Evolutionary conservation across 1,139 yeast species (phyloP), one percentile per base, ranked within the genome.

Genomic region (Arxiozyma slooffiae): DNA sequence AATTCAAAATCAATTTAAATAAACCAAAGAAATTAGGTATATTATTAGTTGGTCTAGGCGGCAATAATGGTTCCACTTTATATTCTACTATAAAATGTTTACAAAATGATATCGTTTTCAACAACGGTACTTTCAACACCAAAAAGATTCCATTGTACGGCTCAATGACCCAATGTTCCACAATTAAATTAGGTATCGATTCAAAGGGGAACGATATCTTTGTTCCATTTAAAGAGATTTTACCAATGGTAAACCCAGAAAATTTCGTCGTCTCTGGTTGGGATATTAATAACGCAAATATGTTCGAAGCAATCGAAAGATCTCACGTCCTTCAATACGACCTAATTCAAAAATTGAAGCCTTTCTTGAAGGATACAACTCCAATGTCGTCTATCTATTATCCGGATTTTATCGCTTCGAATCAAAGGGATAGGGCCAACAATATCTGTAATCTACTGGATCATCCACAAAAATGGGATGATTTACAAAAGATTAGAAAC

Each of bases 371-470:
- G 60, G 71, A 77, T 50, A 75, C 78, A 60, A 77, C 71, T 49
- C 97, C 97, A 48, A 70, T 88, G 73, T 82, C 87, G 49, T 87
- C 96, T 2, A 76, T 90, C 57, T 90, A 90, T 74, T 90, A 90
- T 71, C 97, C 97, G 24, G 97, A 90, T 69, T 90, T 88, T 71
- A 90, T 90, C 71, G 97, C 97, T 53, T 86, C 92, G 59, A 90
- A 90, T 72, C 97, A 90, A 75, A 83, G 80, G 61, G 92, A 80
- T 48, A 83, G 97, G 69, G 97, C 97, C 47, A 82, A 90, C 72
- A 89, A 90, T 67, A 20, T 45, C n/a, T 80, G 90, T 57, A 79
- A 82, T 68, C 82, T 85, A 61, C 66, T 71, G 48, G 50, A 60
- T 20, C 66, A 70, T 39, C 69, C 72, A 26, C 78, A 81, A 67